A percentile compares a stretch with the other conserved stretches of the same genome.
Conservation (phyloP, 2,329 filamentous ascomycete genomes). For the Ascochyta pisi region DNA sequence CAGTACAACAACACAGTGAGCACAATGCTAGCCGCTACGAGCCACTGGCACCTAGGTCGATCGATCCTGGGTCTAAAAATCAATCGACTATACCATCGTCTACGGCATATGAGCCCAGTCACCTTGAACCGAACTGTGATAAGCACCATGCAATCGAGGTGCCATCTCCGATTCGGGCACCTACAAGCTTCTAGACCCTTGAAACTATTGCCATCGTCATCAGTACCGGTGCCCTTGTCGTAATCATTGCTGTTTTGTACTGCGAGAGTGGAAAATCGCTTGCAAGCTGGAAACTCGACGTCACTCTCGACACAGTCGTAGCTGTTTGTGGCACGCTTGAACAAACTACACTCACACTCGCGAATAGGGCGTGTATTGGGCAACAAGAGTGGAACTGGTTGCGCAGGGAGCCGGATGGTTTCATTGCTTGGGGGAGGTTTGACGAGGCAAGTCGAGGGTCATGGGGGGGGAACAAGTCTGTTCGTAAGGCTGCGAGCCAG, state of each 20-base stretch:
- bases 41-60: no score
- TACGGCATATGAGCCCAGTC: conserved; percentile 2
- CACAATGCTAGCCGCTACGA: no score
- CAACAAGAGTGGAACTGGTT: conserved; percentile 26
- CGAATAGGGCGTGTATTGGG: conserved; percentile 21
- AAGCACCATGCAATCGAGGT: neutral
- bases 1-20: no score
- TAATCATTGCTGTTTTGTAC: conserved; percentile 10
- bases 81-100: neutral
- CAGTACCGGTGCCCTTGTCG: conserved; percentile 2
- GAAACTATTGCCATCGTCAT: conserved; percentile 3
- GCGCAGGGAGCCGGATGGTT: neutral
- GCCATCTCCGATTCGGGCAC: neutral
- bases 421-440: conserved; percentile 17
- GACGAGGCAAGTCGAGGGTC: conserved; percentile 25
- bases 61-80: no score
- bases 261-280: conserved; percentile 11
- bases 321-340: conserved; percentile 17
- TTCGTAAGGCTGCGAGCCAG: conserved; percentile 17
- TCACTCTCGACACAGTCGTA: conserved; percentile 19
- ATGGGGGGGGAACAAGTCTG: conserved; percentile 16
- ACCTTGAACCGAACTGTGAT: neutral
- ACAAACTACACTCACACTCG: conserved; percentile 18
- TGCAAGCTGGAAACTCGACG: conserved; percentile 6
- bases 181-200: conserved; percentile 4